phyloP scores from a whole-genome alignment of 345 rosid species.

The Eucalyptus erythrocorys region DNA sequence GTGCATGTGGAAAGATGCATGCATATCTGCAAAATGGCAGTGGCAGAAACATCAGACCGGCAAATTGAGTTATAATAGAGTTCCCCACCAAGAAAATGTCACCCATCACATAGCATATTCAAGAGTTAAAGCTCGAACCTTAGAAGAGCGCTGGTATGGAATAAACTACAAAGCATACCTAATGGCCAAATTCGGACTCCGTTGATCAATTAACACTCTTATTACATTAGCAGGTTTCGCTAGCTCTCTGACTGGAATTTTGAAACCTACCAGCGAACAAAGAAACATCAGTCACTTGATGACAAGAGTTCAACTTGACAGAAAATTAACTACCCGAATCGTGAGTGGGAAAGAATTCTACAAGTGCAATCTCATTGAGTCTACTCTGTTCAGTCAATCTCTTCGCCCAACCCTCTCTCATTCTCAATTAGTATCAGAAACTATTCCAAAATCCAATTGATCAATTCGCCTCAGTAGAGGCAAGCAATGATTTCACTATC shows the following conservation, averaged over 20 bases:
- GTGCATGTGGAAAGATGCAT: slow-evolving; percentile 49
- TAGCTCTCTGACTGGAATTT: slow-evolving; percentile 51
- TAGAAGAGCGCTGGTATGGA: neutral
- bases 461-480: neutral
- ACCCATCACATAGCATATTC: neutral
- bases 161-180: slow-evolving; percentile 31
- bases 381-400: neutral
- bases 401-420: neutral
- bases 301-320: neutral
- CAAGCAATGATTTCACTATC: neutral
- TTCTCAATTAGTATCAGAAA: neutral
- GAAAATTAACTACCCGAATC: neutral
- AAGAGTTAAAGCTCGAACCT: neutral
- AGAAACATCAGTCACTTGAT: neutral
- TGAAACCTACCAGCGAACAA: slow-evolving; percentile 34
- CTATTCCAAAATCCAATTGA: neutral
- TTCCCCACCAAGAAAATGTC: neutral
- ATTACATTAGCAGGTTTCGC: slow-evolving; percentile 47
- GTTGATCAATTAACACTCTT: slow-evolving; percentile 39
- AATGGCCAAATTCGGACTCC: slow-evolving; percentile 48
- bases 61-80: neutral
- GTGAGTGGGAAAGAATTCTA: neutral
- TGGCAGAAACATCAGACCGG: neutral
- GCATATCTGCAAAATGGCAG: slow-evolving; percentile 50
- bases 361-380: neutral